These are phyloP conservation scores for Debaryomyces hansenii DNA, from an alignment of 805 yeast species.

Conservation along the genomic window DNA sequence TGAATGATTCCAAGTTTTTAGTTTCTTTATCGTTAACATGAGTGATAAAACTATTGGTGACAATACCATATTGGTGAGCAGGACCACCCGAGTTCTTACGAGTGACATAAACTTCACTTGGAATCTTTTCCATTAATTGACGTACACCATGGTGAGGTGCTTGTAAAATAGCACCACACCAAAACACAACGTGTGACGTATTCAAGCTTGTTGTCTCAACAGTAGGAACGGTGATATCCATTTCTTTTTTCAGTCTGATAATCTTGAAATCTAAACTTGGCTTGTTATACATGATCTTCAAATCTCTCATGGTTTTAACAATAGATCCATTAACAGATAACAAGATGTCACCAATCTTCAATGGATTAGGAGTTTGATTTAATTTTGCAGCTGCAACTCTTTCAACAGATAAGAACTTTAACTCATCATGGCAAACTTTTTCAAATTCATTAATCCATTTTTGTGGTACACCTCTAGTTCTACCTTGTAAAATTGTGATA, in stretches of 20 bases:
- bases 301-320: conserved; percentile 67
- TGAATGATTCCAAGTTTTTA: conserved; percentile 65
- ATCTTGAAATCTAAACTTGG: conserved; percentile 56
- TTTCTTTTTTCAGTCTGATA: conserved; percentile 67
- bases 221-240: conserved; percentile 64
- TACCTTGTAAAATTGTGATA: conserved; percentile 67
- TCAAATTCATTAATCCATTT: conserved; percentile 76
- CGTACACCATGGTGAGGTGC: conserved; percentile 92
- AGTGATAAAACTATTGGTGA: conserved; percentile 81
- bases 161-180: conserved; percentile 85
- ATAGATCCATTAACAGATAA: conserved; percentile 66
- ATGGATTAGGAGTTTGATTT: conserved; percentile 29
- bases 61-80: conserved; percentile 76
- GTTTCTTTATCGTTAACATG: conserved; percentile 82
- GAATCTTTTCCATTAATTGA: conserved; percentile 74
- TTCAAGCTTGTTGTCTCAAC: conserved; percentile 54
- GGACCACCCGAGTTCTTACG: conserved; percentile 80
- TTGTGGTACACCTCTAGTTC: conserved; percentile 85
- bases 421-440: conserved; percentile 58
- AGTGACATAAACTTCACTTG: conserved; percentile 82
- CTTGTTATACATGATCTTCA: conserved; percentile 49
- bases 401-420: conserved; percentile 70
- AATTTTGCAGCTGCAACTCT: conserved; percentile 57
- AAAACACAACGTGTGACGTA: conserved; percentile 68
- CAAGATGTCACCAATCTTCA: conserved; percentile 72